phyloP scores from a whole-genome alignment of 768 basidiomycete genomes.

The Trichaptum fuscoviolaceum region DNA sequence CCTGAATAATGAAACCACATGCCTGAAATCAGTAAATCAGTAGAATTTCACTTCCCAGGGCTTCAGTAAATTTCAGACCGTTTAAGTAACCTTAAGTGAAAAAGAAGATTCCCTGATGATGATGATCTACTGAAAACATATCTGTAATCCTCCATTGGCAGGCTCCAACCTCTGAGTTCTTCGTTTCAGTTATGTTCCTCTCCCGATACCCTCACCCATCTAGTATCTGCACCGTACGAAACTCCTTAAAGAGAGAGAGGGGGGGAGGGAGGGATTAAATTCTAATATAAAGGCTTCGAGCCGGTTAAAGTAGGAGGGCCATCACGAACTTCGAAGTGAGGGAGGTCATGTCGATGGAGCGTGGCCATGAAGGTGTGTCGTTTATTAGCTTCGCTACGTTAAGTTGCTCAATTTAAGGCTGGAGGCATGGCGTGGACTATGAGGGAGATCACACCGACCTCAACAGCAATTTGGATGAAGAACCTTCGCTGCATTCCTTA shows the following conservation, averaged over 20 bases:
- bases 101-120: too few relatives aligned
- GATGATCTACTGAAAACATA: too few relatives aligned
- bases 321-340: neutral
- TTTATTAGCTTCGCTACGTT: neutral
- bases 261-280: neutral
- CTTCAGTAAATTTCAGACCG: too few relatives aligned
- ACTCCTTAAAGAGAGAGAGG: neutral
- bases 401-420: neutral
- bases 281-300: neutral
- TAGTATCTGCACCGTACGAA: neutral
- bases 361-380: slow-evolving; percentile 11
- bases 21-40: too few relatives aligned
- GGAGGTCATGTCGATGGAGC: slow-evolving; percentile 17
- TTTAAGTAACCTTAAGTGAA: too few relatives aligned
- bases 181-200: too few relatives aligned
- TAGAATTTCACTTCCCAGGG: too few relatives aligned
- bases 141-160: too few relatives aligned
- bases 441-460: slow-evolving; percentile 56
- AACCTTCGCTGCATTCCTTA: slow-evolving; percentile 29
- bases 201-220: neutral
- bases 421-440: slow-evolving; percentile 38
- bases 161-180: too few relatives aligned
- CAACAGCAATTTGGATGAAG: slow-evolving; percentile 48
- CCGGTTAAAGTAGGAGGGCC: neutral
- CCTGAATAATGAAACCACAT: too few relatives aligned